Evolutionary conservation across 768 basidiomycete genomes (phyloP).

Genomic region (Lactifluus rugatus): DNA sequence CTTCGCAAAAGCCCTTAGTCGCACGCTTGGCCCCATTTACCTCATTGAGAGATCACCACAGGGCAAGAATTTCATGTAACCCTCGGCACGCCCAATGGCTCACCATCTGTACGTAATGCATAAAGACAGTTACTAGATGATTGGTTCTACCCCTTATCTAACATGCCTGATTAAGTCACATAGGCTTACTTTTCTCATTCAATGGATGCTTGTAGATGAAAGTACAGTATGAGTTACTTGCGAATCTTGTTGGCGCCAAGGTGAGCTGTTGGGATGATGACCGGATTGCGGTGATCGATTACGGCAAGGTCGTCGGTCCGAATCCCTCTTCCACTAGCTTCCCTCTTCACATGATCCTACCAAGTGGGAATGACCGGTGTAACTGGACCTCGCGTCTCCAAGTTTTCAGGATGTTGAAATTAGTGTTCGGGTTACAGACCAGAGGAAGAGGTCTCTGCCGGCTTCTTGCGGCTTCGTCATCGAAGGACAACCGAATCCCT

Average conservation of each 20-base stretch:
- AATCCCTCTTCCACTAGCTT: background rate
- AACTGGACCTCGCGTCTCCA: background rate
- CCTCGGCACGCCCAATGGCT: background rate
- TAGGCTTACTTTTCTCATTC: background rate
- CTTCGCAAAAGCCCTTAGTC: background rate
- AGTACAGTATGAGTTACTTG: too few species aligned
- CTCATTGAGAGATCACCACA: background rate
- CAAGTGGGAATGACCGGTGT: background rate
- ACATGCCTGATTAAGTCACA: background rate
- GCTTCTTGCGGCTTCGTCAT: background rate
- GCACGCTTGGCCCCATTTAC: background rate
- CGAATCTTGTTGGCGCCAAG: background rate
- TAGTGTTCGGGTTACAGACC: background rate
- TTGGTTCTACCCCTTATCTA: background rate
- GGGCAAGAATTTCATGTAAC: background rate
- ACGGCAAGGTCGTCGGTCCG: background rate
- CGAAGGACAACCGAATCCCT: too few species aligned
- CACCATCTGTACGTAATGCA: background rate
- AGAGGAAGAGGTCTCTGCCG: background rate
- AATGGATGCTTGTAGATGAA: background rate
- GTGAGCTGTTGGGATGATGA: background rate
- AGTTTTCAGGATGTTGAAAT: background rate
- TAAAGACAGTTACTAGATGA: too few species aligned
- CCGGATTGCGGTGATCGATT: background rate
- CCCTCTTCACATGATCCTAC: background rate